Evolutionary conservation across 129 eudicot species (phyloP).

Genomic region (Lonicera japonica): DNA sequence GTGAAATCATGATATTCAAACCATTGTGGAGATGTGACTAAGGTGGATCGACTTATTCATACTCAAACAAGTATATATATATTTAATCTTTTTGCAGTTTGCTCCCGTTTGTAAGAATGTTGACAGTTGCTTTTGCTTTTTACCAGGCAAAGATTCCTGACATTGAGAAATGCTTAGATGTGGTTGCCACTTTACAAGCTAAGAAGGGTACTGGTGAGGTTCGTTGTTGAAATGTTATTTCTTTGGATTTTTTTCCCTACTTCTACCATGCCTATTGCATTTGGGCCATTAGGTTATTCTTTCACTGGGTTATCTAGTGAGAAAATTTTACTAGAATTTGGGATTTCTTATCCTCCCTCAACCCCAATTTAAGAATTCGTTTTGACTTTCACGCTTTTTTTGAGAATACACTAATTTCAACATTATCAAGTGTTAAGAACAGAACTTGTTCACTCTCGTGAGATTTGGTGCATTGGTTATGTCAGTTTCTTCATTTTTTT

Average conservation of each 20-base stretch:
- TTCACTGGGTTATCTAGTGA: background rate
- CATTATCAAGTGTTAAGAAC: too few species aligned
- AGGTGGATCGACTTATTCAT: background rate
- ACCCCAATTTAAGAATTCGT: too few species aligned
- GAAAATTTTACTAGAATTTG: too few species aligned
- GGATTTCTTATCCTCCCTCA: too few species aligned
- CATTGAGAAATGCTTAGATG: constrained; percentile 95
- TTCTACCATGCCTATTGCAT: background rate
- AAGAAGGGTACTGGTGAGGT: constrained; percentile 92
- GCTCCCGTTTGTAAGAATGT: constrained; percentile 1
- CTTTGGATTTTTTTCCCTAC: background rate
- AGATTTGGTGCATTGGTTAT: too few species aligned
- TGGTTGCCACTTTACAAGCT: constrained; percentile 83
- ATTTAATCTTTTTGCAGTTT: background rate
- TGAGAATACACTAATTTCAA: too few species aligned
- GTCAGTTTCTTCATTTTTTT: too few species aligned
- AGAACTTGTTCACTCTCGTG: too few species aligned
- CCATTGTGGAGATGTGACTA: background rate
- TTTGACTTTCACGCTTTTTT: too few species aligned
- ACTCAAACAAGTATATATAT: background rate
- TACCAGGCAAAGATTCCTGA: constrained; percentile 94
- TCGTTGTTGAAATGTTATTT: constrained; percentile 24
- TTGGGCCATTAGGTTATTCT: background rate
- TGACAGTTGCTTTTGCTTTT: constrained; percentile 4
- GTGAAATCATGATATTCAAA: too few species aligned